phyloP scores from a whole-genome alignment of 192 early-diverging fungal species.

The Backusella macrospora region DNA sequence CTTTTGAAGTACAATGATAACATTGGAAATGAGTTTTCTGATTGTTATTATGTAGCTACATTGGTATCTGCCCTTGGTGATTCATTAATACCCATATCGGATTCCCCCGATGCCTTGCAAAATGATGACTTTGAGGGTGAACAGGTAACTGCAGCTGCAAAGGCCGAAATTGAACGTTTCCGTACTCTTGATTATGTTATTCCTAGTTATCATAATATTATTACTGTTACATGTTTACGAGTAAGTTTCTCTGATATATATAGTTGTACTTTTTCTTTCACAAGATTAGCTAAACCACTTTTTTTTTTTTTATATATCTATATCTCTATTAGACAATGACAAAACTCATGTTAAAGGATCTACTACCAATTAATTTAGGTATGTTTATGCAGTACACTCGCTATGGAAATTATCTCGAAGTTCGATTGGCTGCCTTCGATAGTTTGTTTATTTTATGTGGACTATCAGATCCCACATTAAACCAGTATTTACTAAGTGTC shows the following conservation, averaged over 20 bases:
- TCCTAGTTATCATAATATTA: conserved; percentile 84
- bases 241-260: too few relatives aligned
- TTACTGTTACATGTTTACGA: conserved; percentile 83
- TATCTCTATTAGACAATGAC: conserved; percentile 50
- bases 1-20: conserved; percentile 94
- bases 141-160: conserved; percentile 55
- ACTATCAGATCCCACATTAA: conserved; percentile 45
- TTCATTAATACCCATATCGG: conserved; percentile 56
- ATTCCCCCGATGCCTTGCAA: conserved; percentile 42
- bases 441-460: conserved; percentile 76
- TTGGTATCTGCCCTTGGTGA: conserved; percentile 76
- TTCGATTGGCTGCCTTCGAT: conserved; percentile 77
- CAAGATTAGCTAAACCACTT: conserved; percentile 3
- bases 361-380: conserved; percentile 67
- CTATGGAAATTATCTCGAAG: conserved; percentile 69
- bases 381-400: conserved; percentile 74
- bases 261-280: too few relatives aligned
- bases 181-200: conserved; percentile 77
- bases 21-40: conserved; percentile 82
- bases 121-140: conserved; percentile 46
- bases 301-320: not conserved
- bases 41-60: conserved; percentile 75
- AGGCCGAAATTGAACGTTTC: conserved; percentile 79
- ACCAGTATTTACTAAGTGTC: conserved; percentile 62
- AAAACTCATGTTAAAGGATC: conserved; percentile 67